Conservation (phyloP, 306 rosid species). For the Rosa chinensis region DNA sequence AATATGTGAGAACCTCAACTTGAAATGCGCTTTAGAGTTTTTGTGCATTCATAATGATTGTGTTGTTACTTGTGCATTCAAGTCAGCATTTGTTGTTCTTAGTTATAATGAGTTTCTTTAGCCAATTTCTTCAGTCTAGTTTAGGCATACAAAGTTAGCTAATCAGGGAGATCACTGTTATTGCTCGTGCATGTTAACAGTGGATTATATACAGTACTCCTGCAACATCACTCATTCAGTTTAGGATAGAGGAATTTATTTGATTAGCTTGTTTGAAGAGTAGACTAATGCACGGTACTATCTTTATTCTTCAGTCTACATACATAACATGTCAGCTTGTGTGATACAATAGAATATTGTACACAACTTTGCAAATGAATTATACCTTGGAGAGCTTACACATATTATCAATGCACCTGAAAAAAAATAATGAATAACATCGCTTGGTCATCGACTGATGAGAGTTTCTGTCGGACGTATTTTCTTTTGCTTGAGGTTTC, state of each 20-base stretch:
- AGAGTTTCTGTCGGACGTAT: background rate
- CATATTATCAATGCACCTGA: background rate
- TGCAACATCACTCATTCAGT: no score
- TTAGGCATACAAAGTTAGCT: background rate
- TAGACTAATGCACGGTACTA: background rate
- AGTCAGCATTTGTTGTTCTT: background rate
- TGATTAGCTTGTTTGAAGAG: no score
- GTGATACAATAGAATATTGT: background rate
- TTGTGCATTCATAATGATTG: background rate
- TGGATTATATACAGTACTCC: no score
- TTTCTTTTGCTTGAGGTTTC: background rate
- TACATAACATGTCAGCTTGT: background rate
- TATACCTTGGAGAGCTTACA: background rate
- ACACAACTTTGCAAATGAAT: no score
- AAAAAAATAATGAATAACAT: background rate
- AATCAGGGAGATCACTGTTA: background rate
- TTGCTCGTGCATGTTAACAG: background rate
- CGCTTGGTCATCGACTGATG: background rate
- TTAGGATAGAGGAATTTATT: no score
- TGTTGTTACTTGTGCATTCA: background rate
- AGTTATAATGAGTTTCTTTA: background rate
- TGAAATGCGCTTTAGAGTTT: background rate
- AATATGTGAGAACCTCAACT: constrained; percentile 57
- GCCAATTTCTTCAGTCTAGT: background rate
- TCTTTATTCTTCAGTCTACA: background rate